These are phyloP conservation scores for Microthyrium microscopicum DNA, from an alignment of 2,329 filamentous ascomycete genomes.

Conservation along the genomic window DNA sequence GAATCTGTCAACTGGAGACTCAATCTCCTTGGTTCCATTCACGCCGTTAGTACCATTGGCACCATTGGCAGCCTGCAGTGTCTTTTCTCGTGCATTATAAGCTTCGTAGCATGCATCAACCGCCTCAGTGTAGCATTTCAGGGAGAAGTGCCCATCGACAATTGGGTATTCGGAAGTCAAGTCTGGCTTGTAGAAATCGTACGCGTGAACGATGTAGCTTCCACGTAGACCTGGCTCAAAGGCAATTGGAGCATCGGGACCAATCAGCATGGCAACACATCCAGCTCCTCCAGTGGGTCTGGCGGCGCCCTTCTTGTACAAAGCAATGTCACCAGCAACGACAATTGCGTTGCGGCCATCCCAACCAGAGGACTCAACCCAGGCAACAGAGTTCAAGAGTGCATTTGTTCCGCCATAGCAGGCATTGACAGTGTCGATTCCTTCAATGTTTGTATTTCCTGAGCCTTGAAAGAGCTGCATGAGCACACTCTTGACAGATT, in stretches of 20 bases:
- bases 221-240: slow-evolving; percentile 34
- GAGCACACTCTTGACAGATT: slow-evolving; percentile 36
- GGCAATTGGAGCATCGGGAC: slow-evolving; percentile 32
- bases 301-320: slow-evolving; percentile 37
- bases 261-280: slow-evolving; percentile 36
- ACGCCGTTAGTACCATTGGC: slow-evolving; percentile 17
- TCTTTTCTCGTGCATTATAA: slow-evolving; percentile 32
- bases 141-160: slow-evolving; percentile 35
- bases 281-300: slow-evolving; percentile 36
- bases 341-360: slow-evolving; percentile 36
- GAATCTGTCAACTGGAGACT: slow-evolving; percentile 34
- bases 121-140: slow-evolving; percentile 36
- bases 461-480: slow-evolving; percentile 35
- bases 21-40: slow-evolving; percentile 16
- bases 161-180: slow-evolving; percentile 36
- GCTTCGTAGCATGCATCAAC: slow-evolving; percentile 37
- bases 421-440: slow-evolving; percentile 36
- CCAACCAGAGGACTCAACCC: slow-evolving; percentile 37
- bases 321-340: slow-evolving; percentile 35
- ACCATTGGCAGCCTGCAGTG: slow-evolving; percentile 16
- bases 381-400: slow-evolving; percentile 36
- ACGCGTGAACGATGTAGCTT: slow-evolving; percentile 33
- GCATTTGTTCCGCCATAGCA: slow-evolving; percentile 39
- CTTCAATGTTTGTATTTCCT: slow-evolving; percentile 37
- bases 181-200: slow-evolving; percentile 40